Evolutionary conservation across 257 asterid species (phyloP), one percentile per base, ranked within the genome.

Genomic region (Prunella vulgaris): DNA sequence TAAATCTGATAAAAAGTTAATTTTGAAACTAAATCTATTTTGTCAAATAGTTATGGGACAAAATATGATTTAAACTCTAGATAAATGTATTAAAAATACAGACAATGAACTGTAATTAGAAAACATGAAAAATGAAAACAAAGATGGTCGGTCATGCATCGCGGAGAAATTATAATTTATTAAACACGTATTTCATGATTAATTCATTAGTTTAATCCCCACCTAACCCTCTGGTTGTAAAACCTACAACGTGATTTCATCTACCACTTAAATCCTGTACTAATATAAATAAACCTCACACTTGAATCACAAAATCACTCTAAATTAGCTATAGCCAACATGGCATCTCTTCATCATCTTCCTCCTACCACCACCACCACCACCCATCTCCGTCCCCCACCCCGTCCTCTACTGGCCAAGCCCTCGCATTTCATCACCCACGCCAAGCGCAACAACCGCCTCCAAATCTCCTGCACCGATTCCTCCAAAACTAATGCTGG

Each of bases 401-500:
- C 75, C 15, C 64, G 38, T 6, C 48, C 69, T 13, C 15, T 74
- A 60, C 30, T 48, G 7, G 17, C 72, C 30, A 74, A 66, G 44
- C 83, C 74, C 4, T 53, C 80, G 5, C 77, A 66, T 52, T 66
- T 72, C 74, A 32, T 37, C 72, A 52, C 72, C 60, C 68, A 22
- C 12, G 66, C 74, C 3, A 73, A 69, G 69, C 72, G 59, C 38
- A 22, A 5, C 57, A 21, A 40, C 44, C 57, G 60, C 72, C 71
- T 73, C 14, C 76, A 46, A 0, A 40, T 78, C 33, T 54, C 73
- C 0, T 38, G 35, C 22, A 9, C 62, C 38, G n/a, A n/a, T n/a
- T n/a, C n/a, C n/a, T n/a, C n/a, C n/a, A n/a, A n/a, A n/a, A n/a
- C n/a, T n/a, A n/a, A n/a, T n/a, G n/a, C n/a, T n/a, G n/a, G n/a